Base-by-base conservation (phyloP, 192 early-diverging fungal genomes). In the Geranomyces michiganensis region DNA sequence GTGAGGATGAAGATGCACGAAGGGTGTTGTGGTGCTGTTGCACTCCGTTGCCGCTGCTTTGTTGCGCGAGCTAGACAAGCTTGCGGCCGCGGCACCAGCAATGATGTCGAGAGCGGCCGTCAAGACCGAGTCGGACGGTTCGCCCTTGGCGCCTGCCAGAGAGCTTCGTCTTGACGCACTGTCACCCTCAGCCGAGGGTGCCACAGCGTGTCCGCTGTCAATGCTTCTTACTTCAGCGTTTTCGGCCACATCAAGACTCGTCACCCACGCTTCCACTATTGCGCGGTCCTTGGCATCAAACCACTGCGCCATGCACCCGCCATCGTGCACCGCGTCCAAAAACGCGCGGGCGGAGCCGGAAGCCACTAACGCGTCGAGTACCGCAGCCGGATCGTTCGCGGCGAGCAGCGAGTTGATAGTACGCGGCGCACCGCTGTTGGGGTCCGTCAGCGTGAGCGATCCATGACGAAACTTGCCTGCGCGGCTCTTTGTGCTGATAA, bases 301-400 rank as follows among this genome's bases (percentile, higher is more conserved):
- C 56, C 59, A 70, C 10, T n/a, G 6, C 24, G n/a, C 68, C 68
- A 70, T 70, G 45, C 59, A 65, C 64, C 46, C 41, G 58, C 56
- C 36, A 30, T 59, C 51, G 9, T 62, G 22, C 63, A 32, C 29
- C 22, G 17, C 56, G 10, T 13, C 61, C 61, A 29, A 19, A 62
- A 47, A 32, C 59, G 19, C 19, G 33, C 22, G 17, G 44, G 13
- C 1, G 10, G 31, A 21, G 24, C 68, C 68, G 45, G 58, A 45
- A 10, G 56, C 41, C 12, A 29, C 46, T n/a, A 70, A 46, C 0
- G 68, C 68, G 33, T 62, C 59, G 1, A 62, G 9, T 13, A 70
- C n/a, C 22, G 17, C 59, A 6, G 32, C 10, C 10, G 59, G 56
- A 27, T 60, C 43, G 33, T 62, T 17, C 6, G 21, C 21, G 6